Evolutionary conservation across 2,329 filamentous ascomycete species (phyloP), one percentile per base, ranked within the genome.

Genomic region (Botryotinia narcissicola): DNA sequence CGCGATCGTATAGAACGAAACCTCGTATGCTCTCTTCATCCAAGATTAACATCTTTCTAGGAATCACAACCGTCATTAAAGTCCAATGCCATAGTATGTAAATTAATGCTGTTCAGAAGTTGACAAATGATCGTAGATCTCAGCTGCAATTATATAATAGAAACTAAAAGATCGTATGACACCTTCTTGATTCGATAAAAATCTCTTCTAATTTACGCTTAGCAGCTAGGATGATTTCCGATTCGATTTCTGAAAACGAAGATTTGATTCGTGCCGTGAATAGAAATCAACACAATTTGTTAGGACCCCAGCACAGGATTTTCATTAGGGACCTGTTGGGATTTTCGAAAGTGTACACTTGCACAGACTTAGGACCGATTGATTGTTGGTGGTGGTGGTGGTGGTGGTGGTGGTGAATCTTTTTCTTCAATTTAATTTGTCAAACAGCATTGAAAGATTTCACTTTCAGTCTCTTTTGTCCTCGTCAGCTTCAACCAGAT

Each of bases 281-380:
- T 68, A 18, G 14, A 29, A 42, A 29, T 18, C 35, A 57, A 32
- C 20, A n/a, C 18, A 42, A 54, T 20, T 35, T 70, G 9, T 51
- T 20, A 59, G 67, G 37, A 22, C 35, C 37, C 51, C 51, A 35
- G 51, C n/a, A 44, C 18, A 32, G 12, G 40, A 18, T 18, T 42
- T 57, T 60, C 20, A 25, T 70, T 59, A 20, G 25, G 67, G 12
- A 37, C 44, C 16, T 54, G 25, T 32, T 54, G 48, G 18, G 10
- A 29, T 18, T 57, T 57, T 48, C 66, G n/a, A 68, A 68, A 68
- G 37, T 37, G 66, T 57, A 57, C 66, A 42, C 66, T 68, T 68
- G 66, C 35, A 68, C 35, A 68, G 29, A 35, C 8, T 42, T 57
- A 68, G 64, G 46, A 67, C 66, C 66, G 66, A 68, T 57, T 68